Evolutionary conservation across 2,329 filamentous ascomycete species (phyloP).

Genomic region (Fusarium sp.): DNA sequence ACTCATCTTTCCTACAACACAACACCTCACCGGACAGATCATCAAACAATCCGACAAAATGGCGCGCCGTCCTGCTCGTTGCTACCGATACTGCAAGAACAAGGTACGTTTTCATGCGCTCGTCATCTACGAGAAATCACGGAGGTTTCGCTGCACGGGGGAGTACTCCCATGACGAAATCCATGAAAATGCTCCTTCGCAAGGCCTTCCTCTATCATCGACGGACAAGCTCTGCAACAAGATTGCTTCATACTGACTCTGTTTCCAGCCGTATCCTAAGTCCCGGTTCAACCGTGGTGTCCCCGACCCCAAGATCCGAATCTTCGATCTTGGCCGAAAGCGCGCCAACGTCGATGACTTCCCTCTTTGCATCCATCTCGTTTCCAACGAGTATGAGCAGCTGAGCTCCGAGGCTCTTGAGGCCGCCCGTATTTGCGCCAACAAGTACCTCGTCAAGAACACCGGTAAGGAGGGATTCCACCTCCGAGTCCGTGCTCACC

Average conservation of each 20-base stretch:
- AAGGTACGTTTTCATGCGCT: constrained; percentile 73
- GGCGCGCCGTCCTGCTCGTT: constrained; percentile 99
- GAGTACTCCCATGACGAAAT: constrained; percentile 23
- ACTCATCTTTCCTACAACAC: constrained; percentile 49
- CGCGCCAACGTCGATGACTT: constrained; percentile 99
- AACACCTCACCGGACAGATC: constrained; percentile 51
- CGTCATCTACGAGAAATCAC: constrained; percentile 20
- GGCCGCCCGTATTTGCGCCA: constrained; percentile 99
- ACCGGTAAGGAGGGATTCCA: constrained; percentile 79
- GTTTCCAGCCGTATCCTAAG: constrained; percentile 89
- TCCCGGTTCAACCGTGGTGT: constrained; percentile 99
- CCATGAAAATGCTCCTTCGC: constrained; percentile 6
- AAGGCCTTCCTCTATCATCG: constrained; percentile 6
- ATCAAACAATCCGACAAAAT: constrained; percentile 79
- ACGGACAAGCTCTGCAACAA: background rate
- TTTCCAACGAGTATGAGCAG: constrained; percentile 99
- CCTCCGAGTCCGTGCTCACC: constrained; percentile 86
- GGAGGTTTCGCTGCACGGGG: constrained; percentile 14
- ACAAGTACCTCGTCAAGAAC: constrained; percentile 89
- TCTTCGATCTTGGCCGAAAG: constrained; percentile 99
- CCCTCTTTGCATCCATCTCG: constrained; percentile 98
- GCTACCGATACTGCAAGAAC: constrained; percentile 99
- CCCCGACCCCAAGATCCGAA: constrained; percentile 83
- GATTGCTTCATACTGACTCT: constrained; percentile 28
- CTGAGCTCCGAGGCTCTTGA: constrained; percentile 99